These are phyloP conservation scores for Sclerotinia subarctica DNA, from an alignment of 2,329 filamentous ascomycete genomes.

Conservation along the genomic window DNA sequence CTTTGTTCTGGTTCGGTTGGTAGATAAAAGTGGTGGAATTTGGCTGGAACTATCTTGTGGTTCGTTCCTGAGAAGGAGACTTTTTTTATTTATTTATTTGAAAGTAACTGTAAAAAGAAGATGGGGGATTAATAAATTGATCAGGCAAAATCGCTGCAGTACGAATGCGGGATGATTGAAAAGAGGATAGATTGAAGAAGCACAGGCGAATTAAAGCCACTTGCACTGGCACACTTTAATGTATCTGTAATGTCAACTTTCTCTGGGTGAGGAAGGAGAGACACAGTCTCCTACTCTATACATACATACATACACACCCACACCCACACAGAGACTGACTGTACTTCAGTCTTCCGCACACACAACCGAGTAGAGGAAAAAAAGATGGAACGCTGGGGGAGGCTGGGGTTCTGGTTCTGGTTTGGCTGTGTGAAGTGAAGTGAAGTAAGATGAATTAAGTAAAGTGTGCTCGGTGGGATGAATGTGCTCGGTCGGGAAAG, in stretches of 20 bases:
- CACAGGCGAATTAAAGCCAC: slow-evolving; percentile 28
- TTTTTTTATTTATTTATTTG: slow-evolving; percentile 17
- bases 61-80: slow-evolving; percentile 25
- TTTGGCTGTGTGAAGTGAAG: slow-evolving; percentile 2
- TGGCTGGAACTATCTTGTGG: slow-evolving; percentile 4
- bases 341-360: background rate
- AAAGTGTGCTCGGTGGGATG: background rate
- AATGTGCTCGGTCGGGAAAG: slow-evolving; percentile 15
- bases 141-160: slow-evolving; percentile 36
- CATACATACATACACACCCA: background rate
- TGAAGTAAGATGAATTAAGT: background rate
- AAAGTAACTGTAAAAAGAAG: slow-evolving; percentile 30
- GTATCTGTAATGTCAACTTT: background rate
- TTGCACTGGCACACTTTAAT: background rate
- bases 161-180: slow-evolving; percentile 36
- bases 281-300: background rate
- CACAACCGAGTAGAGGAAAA: slow-evolving; percentile 13
- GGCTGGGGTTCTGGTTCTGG: slow-evolving; percentile 17
- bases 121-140: slow-evolving; percentile 36
- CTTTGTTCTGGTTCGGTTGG: background rate
- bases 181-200: slow-evolving; percentile 36
- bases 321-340: background rate
- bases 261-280: background rate
- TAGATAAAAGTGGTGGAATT: background rate
- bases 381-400: slow-evolving; percentile 12